Evolutionary conservation across 73 alveolate genomes (phyloP), one percentile per base, ranked within the genome.

Genomic region (Paramecium pentaurelia): DNA sequence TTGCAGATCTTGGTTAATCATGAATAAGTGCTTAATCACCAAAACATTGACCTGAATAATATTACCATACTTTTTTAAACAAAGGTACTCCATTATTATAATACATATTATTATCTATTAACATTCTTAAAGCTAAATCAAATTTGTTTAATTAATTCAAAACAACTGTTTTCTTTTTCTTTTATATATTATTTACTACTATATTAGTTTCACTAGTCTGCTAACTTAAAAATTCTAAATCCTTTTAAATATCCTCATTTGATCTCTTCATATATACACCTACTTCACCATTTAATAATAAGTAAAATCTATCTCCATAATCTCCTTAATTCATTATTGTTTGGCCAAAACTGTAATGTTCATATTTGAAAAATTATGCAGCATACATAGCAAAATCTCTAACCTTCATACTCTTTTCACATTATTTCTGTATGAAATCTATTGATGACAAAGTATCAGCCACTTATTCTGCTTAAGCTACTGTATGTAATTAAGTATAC

Each of bases 1-100:
- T 80, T 22, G 91, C 91, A 3, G 91, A 38, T 44, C 91, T 40
- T 22, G 91, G 91, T 44, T 40, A 9, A 80, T 80, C 91, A 40
- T 22, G 36, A 2, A 14, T 44, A 12, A 80, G 32, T 2, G 91
- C 91, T 45, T 32, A 27, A 45, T 80, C 91, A 45, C 91, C 91
- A 45, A 80, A 80, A 36, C 77, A 80, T 44, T 80, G 20, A 8
- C 91, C 91, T 45, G 91, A 80, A 80, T 45, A 80, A 25, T 45
- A 80, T 80, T 80, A 10, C 30, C 36, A 80, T 5, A 80, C 75
- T 49, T 25, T 80, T 3, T 80, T 40, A 80, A 32, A 80, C 30
- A n/a, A 45, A 20, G 91, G 91, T 11, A 80, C 37, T 25, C 73
- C 73, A 22, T 80, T 44, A n/a, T 80, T 42, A 44, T 14, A 80